phyloP scores from a whole-genome alignment of 2,329 filamentous ascomycete genomes.

The Clarireedia monteithiana region DNA sequence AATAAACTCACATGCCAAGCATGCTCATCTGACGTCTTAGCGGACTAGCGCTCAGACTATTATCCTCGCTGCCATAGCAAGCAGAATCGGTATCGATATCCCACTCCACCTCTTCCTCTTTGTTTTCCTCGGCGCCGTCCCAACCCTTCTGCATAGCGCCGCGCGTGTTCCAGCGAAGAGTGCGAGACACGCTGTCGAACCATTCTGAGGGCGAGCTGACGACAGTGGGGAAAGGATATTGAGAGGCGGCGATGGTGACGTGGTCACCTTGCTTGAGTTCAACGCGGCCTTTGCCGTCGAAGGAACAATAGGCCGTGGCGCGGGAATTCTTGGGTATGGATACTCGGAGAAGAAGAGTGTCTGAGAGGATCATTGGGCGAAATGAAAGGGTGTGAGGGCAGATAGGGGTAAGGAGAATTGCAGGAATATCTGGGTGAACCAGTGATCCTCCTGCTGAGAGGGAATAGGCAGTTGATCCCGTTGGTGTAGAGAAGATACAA shows the following conservation, averaged over 20 bases:
- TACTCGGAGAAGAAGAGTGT: conserved; percentile 86
- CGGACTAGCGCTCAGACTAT: conserved; percentile 58
- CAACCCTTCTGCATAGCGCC: conserved; percentile 89
- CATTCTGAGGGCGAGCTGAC: conserved; percentile 85
- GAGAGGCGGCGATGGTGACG: conserved; percentile 90
- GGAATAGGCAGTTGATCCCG: conserved; percentile 90
- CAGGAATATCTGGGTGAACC: conserved; percentile 93
- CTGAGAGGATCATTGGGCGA: conserved; percentile 93
- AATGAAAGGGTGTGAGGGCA: conserved; percentile 96
- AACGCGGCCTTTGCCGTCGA: conserved; percentile 93
- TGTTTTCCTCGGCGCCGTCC: conserved; percentile 38
- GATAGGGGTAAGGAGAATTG: conserved; percentile 92
- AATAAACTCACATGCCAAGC: conserved; percentile 45
- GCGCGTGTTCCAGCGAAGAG: conserved; percentile 89
- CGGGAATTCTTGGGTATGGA: conserved; percentile 77
- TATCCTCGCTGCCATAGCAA: conserved; percentile 65
- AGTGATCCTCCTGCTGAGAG: conserved; percentile 91
- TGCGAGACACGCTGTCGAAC: conserved; percentile 92
- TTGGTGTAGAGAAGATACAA: conserved; percentile 95
- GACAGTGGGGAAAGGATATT: conserved; percentile 96
- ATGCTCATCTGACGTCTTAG: conserved; percentile 67
- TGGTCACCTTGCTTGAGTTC: conserved; percentile 90
- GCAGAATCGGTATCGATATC: conserved; percentile 89
- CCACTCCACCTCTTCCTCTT: conserved; percentile 58
- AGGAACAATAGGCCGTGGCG: conserved; percentile 91